These are phyloP conservation scores for Pythium aristosporum DNA, from an alignment of 352 stramenopile species.

Conservation along the genomic window DNA sequence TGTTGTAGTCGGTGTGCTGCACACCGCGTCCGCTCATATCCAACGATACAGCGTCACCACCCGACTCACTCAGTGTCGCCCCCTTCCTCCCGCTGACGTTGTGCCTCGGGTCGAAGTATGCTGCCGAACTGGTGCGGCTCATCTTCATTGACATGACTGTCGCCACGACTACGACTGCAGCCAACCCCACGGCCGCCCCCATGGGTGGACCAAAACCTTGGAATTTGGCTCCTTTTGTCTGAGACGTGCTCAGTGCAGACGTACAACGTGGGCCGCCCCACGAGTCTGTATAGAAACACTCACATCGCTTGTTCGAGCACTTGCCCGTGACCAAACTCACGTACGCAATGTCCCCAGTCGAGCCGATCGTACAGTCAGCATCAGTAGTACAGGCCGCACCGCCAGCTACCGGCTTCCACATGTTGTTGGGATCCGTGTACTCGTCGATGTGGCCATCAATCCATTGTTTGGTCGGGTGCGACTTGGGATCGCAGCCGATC, in stretches of 20 bases:
- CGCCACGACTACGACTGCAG: conserved; percentile 30
- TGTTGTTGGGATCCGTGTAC: conserved; percentile 22
- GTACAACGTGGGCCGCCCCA: conserved; percentile 61
- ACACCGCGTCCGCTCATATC: conserved; percentile 13
- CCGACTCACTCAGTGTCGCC: neutral
- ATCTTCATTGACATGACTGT: conserved; percentile 35
- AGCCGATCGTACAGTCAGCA: conserved; percentile 19
- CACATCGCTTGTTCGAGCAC: conserved; percentile 7
- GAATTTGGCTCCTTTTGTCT: conserved; percentile 23
- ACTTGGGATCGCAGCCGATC: conserved; percentile 25
- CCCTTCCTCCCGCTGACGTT: neutral
- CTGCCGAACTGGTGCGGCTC: conserved; percentile 3
- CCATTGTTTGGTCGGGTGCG: conserved; percentile 26
- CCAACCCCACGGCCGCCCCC: conserved; percentile 35
- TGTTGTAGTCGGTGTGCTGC: conserved; percentile 50
- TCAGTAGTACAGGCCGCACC: conserved; percentile 14
- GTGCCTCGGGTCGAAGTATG: neutral
- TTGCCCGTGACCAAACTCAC: conserved; percentile 8
- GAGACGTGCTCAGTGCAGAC: conserved; percentile 27
- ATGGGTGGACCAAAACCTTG: conserved; percentile 43
- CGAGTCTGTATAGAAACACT: conserved; percentile 30
- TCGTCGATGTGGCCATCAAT: conserved; percentile 24
- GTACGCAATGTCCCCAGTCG: neutral
- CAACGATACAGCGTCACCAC: neutral
- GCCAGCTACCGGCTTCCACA: conserved; percentile 4